Conservation (phyloP, 495 filamentous ascomycete species). For the Thermothielavioides terrestris region DNA sequence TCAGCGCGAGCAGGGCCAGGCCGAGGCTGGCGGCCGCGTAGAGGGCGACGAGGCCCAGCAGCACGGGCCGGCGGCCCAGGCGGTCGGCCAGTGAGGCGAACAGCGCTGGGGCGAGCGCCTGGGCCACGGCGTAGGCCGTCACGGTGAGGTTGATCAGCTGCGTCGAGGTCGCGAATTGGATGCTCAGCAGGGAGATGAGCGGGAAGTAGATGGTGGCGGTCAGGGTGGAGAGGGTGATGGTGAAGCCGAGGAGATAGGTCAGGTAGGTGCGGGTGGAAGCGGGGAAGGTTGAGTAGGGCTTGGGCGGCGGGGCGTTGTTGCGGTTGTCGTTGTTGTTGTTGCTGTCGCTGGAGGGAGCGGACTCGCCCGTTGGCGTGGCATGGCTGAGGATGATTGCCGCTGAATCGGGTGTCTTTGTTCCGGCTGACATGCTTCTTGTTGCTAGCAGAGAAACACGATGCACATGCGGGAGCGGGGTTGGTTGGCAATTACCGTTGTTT, state of each 20-base stretch:
- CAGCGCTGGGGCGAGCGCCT: neutral
- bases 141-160: conserved; percentile 1
- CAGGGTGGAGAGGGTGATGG: neutral
- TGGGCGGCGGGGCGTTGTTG: neutral
- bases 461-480: no score
- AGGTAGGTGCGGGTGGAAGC: neutral
- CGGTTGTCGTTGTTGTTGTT: no score
- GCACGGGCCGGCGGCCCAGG: neutral
- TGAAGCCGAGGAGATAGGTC: neutral
- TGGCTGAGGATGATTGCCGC: no score
- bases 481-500: no score
- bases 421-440: no score
- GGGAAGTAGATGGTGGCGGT: conserved; percentile 5
- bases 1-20: no score
- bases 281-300: neutral
- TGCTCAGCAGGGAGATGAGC: neutral
- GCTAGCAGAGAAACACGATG: no score
- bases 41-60: neutral
- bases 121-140: neutral
- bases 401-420: no score
- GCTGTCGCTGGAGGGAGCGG: no score
- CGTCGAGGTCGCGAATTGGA: neutral
- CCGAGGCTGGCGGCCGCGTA: neutral
- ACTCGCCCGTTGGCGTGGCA: no score
- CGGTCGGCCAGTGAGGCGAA: conserved; percentile 1